These are phyloP conservation scores for Aspergillus neotritici DNA, from an alignment of 2,329 filamentous ascomycete genomes.

Conservation along the genomic window DNA sequence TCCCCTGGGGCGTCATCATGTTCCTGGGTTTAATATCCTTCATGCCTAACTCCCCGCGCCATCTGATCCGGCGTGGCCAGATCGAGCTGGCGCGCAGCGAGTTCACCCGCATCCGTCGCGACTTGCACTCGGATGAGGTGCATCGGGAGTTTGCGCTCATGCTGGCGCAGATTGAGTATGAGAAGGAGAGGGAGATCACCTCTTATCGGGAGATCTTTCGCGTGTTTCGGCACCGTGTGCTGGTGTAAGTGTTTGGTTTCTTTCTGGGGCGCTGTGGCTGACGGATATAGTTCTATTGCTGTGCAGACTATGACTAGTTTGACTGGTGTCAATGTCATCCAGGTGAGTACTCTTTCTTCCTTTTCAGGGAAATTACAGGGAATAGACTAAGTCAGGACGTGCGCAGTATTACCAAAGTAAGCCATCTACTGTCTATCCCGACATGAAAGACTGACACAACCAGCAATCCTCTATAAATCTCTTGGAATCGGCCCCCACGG, in stretches of 20 bases:
- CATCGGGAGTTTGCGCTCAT: slow-evolving; percentile 52
- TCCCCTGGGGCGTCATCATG: slow-evolving; percentile 53
- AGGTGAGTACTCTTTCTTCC: slow-evolving; percentile 22
- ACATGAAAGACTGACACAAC: slow-evolving; percentile 28
- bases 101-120: slow-evolving; percentile 46
- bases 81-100: slow-evolving; percentile 45
- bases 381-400: neutral
- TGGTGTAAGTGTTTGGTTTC: slow-evolving; percentile 37
- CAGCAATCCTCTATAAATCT: slow-evolving; percentile 51
- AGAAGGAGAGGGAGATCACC: slow-evolving; percentile 52
- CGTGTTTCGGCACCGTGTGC: slow-evolving; percentile 47
- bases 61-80: slow-evolving; percentile 48
- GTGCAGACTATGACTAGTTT: slow-evolving; percentile 55
- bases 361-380: neutral
- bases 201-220: slow-evolving; percentile 49
- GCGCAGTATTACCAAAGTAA: slow-evolving; percentile 31
- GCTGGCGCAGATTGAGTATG: slow-evolving; percentile 52
- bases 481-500: slow-evolving; percentile 47
- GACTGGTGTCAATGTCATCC: slow-evolving; percentile 55
- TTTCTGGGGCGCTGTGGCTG: slow-evolving; percentile 3
- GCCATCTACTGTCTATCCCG: slow-evolving; percentile 4
- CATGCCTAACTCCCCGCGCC: slow-evolving; percentile 53
- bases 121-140: slow-evolving; percentile 41
- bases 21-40: slow-evolving; percentile 51
- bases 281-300: slow-evolving; percentile 41